Percentiles rank a stretch among this genome's conserved stretches.
Evolutionary conservation across 2,329 filamentous ascomycete genomes (phyloP).

Genomic region (Ceratocystis colombiana): DNA sequence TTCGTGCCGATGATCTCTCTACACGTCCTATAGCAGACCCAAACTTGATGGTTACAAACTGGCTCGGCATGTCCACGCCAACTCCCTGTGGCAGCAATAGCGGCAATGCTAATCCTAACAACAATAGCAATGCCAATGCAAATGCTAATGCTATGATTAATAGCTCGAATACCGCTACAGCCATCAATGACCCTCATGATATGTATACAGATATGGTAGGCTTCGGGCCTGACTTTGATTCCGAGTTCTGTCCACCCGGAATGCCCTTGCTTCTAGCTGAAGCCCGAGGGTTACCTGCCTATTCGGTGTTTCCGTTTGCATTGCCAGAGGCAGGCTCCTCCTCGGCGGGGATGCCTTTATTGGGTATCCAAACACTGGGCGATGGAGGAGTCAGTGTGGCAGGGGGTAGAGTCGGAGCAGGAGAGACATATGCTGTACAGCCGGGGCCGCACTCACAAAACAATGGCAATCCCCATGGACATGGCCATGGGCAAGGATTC

Average conservation of each 20-base stretch:
- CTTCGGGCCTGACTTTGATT: slow-evolving; percentile 21
- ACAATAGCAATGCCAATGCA: neutral
- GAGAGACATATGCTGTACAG: neutral
- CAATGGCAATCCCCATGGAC: neutral
- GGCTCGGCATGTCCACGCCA: slow-evolving; percentile 8
- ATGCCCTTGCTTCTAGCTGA: slow-evolving; percentile 26
- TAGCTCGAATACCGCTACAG: neutral
- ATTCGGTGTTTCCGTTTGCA: slow-evolving; percentile 20
- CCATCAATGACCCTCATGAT: slow-evolving; percentile 1
- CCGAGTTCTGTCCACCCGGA: slow-evolving; percentile 25
- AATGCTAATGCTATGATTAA: neutral
- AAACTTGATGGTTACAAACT: slow-evolving; percentile 8
- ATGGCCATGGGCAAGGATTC: slow-evolving; percentile 12
- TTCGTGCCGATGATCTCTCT: slow-evolving; percentile 9
- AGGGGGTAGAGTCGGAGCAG: neutral
- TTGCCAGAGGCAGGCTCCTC: slow-evolving; percentile 6
- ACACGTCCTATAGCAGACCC: slow-evolving; percentile 2
- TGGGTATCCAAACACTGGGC: slow-evolving; percentile 6
- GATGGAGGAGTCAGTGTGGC: neutral
- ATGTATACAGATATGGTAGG: neutral
- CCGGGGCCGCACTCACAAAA: neutral
- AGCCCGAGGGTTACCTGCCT: slow-evolving; percentile 26
- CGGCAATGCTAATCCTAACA: neutral
- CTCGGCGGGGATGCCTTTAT: neutral
- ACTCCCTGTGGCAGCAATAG: neutral